phyloP scores from a whole-genome alignment of 2,329 filamentous ascomycete species.

The Beauveria scarabaeidicola region DNA sequence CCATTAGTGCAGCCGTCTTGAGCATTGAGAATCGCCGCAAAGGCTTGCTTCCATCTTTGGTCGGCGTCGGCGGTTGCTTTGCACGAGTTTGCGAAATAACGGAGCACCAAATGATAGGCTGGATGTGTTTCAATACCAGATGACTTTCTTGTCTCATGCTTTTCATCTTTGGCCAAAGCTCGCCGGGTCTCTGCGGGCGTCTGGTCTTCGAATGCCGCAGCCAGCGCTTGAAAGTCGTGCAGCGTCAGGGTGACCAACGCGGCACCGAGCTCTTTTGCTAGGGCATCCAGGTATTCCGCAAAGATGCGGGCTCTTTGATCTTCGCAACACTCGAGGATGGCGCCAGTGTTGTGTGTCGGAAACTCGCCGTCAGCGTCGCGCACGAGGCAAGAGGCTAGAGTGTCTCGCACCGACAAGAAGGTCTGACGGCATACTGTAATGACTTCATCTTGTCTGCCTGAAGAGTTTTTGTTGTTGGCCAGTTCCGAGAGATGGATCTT shows the following conservation, averaged over 20 bases:
- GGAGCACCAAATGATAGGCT: no score
- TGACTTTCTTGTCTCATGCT: no score
- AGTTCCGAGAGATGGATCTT: background rate
- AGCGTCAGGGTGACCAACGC: background rate
- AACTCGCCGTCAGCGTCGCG: background rate
- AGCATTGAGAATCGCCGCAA: background rate
- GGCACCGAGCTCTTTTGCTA: background rate
- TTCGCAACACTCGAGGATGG: background rate
- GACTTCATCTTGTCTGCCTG: background rate
- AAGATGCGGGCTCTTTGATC: background rate
- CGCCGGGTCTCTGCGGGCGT: background rate
- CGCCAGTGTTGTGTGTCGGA: background rate
- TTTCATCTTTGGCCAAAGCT: background rate
- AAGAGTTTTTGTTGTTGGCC: no score
- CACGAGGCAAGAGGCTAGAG: background rate
- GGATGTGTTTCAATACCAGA: background rate
- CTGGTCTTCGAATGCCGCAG: background rate
- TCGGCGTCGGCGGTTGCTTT: no score
- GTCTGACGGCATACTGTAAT: background rate
- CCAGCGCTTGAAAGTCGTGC: background rate
- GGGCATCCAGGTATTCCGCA: background rate
- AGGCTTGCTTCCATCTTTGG: background rate
- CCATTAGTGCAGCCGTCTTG: no score
- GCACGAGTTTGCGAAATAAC: background rate
- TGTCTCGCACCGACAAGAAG: background rate